A percentile compares a stretch with the other conserved stretches of the same genome.
Conservation (phyloP, 2,329 filamentous ascomycete species). For the Aspergillus awamori region DNA sequence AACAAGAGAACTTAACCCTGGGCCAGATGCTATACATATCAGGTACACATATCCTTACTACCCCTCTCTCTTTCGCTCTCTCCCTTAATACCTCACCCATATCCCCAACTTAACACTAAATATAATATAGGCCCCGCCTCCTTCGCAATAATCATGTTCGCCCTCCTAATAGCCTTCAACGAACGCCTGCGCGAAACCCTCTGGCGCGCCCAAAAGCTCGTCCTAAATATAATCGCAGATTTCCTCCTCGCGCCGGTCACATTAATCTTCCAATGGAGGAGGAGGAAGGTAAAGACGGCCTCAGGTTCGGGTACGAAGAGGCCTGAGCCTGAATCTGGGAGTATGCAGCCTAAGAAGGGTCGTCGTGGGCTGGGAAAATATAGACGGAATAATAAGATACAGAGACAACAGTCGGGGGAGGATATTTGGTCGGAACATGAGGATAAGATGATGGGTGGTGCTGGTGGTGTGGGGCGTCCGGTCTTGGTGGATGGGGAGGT, state of each 20-base stretch:
- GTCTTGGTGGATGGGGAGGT: conserved; percentile 12
- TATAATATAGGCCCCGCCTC: conserved; percentile 41
- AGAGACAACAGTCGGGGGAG: conserved; percentile 27
- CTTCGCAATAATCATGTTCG: conserved; percentile 55
- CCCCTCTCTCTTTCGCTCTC: not conserved
- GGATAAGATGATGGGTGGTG: conserved; percentile 18
- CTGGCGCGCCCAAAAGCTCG: conserved; percentile 28
- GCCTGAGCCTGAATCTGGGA: too few species aligned
- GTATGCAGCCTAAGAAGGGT: too few species aligned
- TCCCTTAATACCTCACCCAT: not conserved
- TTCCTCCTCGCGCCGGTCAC: conserved; percentile 26
- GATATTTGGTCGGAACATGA: conserved; percentile 37
- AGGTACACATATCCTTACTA: conserved; percentile 21
- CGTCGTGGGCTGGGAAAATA: conserved; percentile 18
- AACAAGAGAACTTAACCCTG: conserved; percentile 41
- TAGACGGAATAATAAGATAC: conserved; percentile 14
- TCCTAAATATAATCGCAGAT: conserved; percentile 26
- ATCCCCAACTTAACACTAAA: conserved; percentile 2
- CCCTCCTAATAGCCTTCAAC: conserved; percentile 61
- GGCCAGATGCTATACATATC: conserved; percentile 32
- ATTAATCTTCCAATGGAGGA: not conserved
- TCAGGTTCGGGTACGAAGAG: not conserved
- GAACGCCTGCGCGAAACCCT: conserved; percentile 31
- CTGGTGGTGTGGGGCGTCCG: conserved; percentile 14
- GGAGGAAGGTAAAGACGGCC: conserved; percentile 11